These are phyloP conservation scores for Fusarium subtropicale DNA, from an alignment of 2,329 filamentous ascomycete species.

Conservation along the genomic window DNA sequence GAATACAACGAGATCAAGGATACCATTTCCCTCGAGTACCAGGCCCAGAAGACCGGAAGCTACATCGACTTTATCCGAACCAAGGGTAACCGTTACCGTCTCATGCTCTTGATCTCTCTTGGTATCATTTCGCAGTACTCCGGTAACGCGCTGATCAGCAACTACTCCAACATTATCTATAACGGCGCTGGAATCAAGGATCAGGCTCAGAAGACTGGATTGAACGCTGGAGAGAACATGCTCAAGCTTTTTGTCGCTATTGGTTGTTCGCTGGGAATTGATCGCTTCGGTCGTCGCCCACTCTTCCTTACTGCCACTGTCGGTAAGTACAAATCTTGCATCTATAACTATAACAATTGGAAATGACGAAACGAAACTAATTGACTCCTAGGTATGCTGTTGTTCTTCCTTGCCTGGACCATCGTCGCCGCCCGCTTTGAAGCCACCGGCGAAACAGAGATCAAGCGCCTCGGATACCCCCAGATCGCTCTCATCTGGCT, in stretches of 20 bases:
- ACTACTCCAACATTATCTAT: constrained; percentile 74
- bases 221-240: constrained; percentile 28
- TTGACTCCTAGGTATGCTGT: constrained; percentile 54
- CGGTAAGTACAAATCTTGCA: background rate
- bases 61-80: constrained; percentile 73
- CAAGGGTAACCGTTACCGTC: constrained; percentile 71
- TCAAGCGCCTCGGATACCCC: constrained; percentile 58
- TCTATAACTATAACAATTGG: background rate
- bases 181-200: constrained; percentile 69
- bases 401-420: constrained; percentile 25
- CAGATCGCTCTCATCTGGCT: constrained; percentile 71
- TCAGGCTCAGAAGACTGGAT: constrained; percentile 61
- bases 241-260: constrained; percentile 23
- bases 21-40: constrained; percentile 58
- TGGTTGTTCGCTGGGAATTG: constrained; percentile 25
- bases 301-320: constrained; percentile 63
- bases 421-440: constrained; percentile 26
- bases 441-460: constrained; percentile 5
- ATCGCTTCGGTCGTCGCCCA: constrained; percentile 60
- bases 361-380: too few relatives aligned
- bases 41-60: constrained; percentile 60
- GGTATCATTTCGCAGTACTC: constrained; percentile 76
- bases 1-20: constrained; percentile 75
- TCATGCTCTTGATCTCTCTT: constrained; percentile 70
- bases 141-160: constrained; percentile 74